A percentile compares a stretch with the other conserved stretches of the same genome.
Evolutionary conservation across 257 asterid species (phyloP).

Genomic region (Salvia rosmarinus): DNA sequence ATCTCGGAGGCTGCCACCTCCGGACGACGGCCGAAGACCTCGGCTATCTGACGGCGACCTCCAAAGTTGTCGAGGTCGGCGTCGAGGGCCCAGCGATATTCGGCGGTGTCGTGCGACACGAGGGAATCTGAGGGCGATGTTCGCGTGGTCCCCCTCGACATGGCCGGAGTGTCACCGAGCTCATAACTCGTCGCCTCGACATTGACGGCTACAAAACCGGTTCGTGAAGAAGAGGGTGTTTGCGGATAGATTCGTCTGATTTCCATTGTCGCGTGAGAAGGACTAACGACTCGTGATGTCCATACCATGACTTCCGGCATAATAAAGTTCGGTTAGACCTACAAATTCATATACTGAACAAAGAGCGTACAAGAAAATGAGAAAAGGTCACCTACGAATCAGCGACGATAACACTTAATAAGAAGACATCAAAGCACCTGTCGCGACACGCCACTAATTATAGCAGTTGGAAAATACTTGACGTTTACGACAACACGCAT

Average conservation of each 20-base stretch:
- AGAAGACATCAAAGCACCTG: constrained; percentile 51
- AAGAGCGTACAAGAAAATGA: constrained; percentile 6
- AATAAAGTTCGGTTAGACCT: constrained; percentile 80
- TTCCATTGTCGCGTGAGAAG: constrained; percentile 51
- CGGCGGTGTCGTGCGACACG: no score
- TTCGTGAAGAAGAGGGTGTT: no score
- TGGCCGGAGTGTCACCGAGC: no score
- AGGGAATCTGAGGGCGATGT: no score
- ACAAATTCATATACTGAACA: constrained; percentile 78
- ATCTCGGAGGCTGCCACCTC: no score
- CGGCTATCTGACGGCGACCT: no score
- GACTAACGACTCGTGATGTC: constrained; percentile 88
- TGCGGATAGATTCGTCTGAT: constrained; percentile 67
- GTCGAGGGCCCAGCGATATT: no score
- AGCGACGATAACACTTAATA: not conserved
- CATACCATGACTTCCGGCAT: constrained; percentile 99
- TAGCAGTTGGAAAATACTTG: constrained; percentile 82
- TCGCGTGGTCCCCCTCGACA: no score
- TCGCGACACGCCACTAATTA: constrained; percentile 97
- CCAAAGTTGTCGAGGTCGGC: no score
- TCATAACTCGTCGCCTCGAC: no score
- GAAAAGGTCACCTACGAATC: not conserved
- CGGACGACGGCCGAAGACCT: no score
- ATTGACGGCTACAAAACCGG: no score
- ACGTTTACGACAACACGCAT: constrained; percentile 84